These are phyloP conservation scores for Amauroascus niger DNA, from an alignment of 2,329 filamentous ascomycete species.

Conservation along the genomic window DNA sequence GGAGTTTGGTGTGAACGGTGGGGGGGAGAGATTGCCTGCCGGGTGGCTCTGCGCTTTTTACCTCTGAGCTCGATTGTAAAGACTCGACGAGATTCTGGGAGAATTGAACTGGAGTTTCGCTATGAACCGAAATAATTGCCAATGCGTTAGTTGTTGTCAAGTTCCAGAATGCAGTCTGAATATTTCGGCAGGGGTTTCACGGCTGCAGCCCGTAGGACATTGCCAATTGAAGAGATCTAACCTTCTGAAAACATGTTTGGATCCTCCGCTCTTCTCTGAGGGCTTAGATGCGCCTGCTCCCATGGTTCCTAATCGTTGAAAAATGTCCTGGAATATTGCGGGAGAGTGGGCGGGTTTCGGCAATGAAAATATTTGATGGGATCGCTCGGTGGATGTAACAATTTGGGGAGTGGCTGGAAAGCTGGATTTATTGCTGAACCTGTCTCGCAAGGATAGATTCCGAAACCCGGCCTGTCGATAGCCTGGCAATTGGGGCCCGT, in stretches of 20 bases:
- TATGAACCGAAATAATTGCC: slow-evolving; percentile 23
- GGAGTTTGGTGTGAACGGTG: neutral
- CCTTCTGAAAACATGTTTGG: slow-evolving; percentile 55
- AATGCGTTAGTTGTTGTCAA: too few species aligned
- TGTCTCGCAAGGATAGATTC: neutral
- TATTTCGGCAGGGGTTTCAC: neutral
- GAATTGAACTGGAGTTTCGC: slow-evolving; percentile 56
- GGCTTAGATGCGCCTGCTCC: slow-evolving; percentile 55
- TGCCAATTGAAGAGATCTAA: slow-evolving; percentile 30
- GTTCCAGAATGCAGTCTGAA: too few species aligned
- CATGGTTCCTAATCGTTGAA: slow-evolving; percentile 34
- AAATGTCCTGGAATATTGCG: neutral
- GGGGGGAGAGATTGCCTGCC: neutral
- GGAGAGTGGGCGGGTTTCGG: neutral
- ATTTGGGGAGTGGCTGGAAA: neutral
- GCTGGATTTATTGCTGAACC: neutral
- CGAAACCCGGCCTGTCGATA: too few species aligned
- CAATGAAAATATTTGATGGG: neutral
- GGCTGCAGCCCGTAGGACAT: neutral
- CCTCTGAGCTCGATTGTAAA: slow-evolving; percentile 76
- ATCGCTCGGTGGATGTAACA: neutral
- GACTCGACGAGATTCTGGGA: slow-evolving; percentile 74
- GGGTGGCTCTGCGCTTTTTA: slow-evolving; percentile 36
- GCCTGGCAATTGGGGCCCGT: too few species aligned
- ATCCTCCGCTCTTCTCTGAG: slow-evolving; percentile 38